phyloP scores from a whole-genome alignment of 768 basidiomycete species.

The Naganishia kalamii region DNA sequence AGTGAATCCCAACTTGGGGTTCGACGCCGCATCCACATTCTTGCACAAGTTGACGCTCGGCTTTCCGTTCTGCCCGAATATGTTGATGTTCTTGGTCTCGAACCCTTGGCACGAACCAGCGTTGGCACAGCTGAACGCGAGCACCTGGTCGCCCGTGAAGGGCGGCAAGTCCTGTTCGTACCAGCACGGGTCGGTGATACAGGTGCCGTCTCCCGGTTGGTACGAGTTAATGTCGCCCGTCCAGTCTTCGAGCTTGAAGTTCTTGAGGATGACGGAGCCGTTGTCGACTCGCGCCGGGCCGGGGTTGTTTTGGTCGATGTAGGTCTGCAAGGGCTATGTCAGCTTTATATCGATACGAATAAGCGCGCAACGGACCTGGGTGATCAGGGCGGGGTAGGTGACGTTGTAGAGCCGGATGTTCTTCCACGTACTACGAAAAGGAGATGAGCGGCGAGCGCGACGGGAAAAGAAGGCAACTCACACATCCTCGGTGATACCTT shows the following conservation, averaged over 20 bases:
- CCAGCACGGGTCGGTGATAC: slow-evolving; percentile 35
- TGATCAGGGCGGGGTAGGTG: slow-evolving; percentile 52
- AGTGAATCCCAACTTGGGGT: slow-evolving; percentile 33
- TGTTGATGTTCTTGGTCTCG: slow-evolving; percentile 28
- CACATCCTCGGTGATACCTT: slow-evolving; percentile 50
- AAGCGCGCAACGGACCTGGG: slow-evolving; percentile 48
- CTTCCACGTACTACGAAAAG: too few species aligned
- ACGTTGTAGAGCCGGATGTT: slow-evolving; percentile 52
- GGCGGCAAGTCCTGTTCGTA: slow-evolving; percentile 27
- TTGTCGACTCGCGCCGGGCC: slow-evolving; percentile 29
- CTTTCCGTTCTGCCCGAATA: slow-evolving; percentile 27
- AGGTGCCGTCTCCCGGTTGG: slow-evolving; percentile 31
- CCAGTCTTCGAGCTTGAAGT: slow-evolving; percentile 45
- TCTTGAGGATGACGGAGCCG: slow-evolving; percentile 32
- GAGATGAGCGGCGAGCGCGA: too few species aligned
- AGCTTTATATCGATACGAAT: slow-evolving; percentile 5
- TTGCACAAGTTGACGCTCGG: slow-evolving; percentile 26
- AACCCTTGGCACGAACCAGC: slow-evolving; percentile 29
- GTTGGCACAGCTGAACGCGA: slow-evolving; percentile 28
- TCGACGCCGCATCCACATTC: slow-evolving; percentile 18
- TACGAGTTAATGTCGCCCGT: slow-evolving; percentile 30
- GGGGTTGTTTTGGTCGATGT: slow-evolving; percentile 19
- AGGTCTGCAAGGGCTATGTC: background rate
- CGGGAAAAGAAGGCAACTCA: too few species aligned
- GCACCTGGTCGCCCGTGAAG: slow-evolving; percentile 31